phyloP scores from a whole-genome alignment of 1,284 basidiomycete genomes.

The Trametes versicolor region DNA sequence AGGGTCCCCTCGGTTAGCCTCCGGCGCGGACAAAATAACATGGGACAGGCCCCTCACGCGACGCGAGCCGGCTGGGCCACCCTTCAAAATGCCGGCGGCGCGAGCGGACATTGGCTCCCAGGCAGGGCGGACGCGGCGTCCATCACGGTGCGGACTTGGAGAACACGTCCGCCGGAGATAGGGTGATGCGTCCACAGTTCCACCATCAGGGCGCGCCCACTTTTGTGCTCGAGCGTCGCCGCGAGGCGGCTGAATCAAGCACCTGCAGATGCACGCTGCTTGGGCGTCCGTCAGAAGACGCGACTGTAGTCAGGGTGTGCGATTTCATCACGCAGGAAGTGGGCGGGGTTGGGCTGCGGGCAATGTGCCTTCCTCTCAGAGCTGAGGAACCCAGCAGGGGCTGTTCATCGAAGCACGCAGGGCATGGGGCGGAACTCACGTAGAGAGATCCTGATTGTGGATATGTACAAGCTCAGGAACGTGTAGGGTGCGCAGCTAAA shows the following conservation, averaged over 20 bases:
- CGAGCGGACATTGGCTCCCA: neutral
- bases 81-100: neutral
- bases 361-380: neutral
- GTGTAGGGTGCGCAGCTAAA: neutral
- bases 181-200: constrained; percentile 11
- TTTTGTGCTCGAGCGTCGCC: constrained; percentile 9
- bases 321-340: constrained; percentile 34
- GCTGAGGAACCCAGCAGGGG: neutral
- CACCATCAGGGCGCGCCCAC: constrained; percentile 1
- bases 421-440: constrained; percentile 3
- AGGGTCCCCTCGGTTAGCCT: neutral
- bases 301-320: constrained; percentile 34
- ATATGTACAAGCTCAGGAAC: neutral
- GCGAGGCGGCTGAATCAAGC: constrained; percentile 9
- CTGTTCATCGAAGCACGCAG: neutral
- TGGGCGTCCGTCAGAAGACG: constrained; percentile 30
- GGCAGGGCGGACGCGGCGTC: constrained; percentile 10
- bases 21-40: constrained; percentile 1
- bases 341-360: constrained; percentile 7
- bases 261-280: constrained; percentile 13
- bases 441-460: neutral
- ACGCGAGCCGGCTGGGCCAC: too few species aligned
- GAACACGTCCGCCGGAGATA: constrained; percentile 4
- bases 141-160: constrained; percentile 20
- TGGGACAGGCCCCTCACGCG: neutral